Percentiles rank a stretch among this genome's conserved stretches.
Evolutionary conservation across 306 rosid species (phyloP).

Genomic region (Abrus precatorius): DNA sequence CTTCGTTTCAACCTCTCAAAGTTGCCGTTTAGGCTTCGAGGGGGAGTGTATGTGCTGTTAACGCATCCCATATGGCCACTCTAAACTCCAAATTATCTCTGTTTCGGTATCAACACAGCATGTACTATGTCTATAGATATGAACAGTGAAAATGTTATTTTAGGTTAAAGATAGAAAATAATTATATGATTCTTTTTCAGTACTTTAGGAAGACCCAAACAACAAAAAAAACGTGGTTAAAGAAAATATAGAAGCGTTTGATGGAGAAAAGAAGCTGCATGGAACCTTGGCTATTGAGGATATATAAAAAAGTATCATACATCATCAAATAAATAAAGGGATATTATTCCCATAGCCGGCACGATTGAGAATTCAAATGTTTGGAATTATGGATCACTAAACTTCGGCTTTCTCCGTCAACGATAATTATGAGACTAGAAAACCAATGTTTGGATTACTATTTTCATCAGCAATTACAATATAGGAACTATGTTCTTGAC

Average conservation of each 20-base stretch:
- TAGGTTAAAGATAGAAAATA: background rate
- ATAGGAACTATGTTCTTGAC: slow-evolving; percentile 37
- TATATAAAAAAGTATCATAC: too few species aligned
- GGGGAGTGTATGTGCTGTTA: slow-evolving; percentile 42
- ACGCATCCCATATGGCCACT: slow-evolving; percentile 65
- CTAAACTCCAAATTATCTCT: background rate
- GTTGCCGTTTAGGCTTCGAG: background rate
- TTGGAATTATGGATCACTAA: background rate
- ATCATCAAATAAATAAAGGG: too few species aligned
- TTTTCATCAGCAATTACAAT: slow-evolving; percentile 32
- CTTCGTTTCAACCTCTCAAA: slow-evolving; percentile 39
- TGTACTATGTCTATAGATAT: background rate
- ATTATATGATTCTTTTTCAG: too few species aligned
- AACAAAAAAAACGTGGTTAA: too few species aligned
- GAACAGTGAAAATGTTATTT: background rate
- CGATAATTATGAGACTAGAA: background rate
- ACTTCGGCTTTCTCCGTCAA: slow-evolving; percentile 51
- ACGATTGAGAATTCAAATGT: background rate
- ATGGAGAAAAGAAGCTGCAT: too few species aligned
- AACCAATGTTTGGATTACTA: slow-evolving; percentile 1
- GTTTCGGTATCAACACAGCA: slow-evolving; percentile 45
- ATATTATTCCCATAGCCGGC: background rate
- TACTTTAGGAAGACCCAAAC: too few species aligned
- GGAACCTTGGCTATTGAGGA: background rate
- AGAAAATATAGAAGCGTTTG: too few species aligned